Evolutionary conservation across 192 early-diverging fungal genomes (phyloP).

Genomic region (Coemansia sp.): DNA sequence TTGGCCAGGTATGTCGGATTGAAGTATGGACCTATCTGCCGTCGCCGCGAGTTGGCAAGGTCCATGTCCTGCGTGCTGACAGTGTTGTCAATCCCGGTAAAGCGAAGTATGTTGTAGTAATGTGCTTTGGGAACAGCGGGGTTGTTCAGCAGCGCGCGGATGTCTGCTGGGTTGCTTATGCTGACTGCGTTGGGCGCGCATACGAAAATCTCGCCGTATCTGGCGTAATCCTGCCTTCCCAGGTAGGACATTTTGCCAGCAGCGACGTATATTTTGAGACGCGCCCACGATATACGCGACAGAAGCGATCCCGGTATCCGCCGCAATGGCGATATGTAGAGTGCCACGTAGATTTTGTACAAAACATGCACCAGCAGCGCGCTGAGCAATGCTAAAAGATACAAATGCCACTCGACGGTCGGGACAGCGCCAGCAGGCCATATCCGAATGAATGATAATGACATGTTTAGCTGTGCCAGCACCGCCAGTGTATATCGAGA

Average conservation of each 20-base stretch:
- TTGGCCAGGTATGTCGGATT: conserved; percentile 31
- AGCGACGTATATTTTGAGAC: conserved; percentile 8
- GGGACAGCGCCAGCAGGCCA: not conserved
- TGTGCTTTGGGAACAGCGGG: conserved; percentile 19
- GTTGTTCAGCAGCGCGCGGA: conserved; percentile 28
- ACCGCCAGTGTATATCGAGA: not conserved
- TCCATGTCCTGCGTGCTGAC: conserved; percentile 43
- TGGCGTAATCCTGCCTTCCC: conserved; percentile 20
- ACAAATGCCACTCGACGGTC: not conserved
- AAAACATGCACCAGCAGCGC: not conserved
- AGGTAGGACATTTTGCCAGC: conserved; percentile 27
- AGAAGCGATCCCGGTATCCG: conserved; percentile 33
- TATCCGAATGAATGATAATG: not conserved
- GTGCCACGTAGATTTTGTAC: conserved; percentile 13
- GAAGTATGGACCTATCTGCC: conserved; percentile 45
- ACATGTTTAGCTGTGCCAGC: not conserved
- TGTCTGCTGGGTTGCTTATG: conserved; percentile 38
- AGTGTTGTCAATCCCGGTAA: conserved; percentile 46
- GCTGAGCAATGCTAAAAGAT: not conserved
- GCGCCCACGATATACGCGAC: conserved; percentile 23
- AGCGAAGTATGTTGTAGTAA: conserved; percentile 39
- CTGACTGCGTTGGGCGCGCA: conserved; percentile 17
- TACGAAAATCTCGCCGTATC: conserved; percentile 39
- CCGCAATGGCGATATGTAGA: conserved; percentile 34
- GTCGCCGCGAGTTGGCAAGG: conserved; percentile 35